These are phyloP conservation scores for Trichoderma sp. DNA, from an alignment of 2,329 filamentous ascomycete species.

Conservation along the genomic window DNA sequence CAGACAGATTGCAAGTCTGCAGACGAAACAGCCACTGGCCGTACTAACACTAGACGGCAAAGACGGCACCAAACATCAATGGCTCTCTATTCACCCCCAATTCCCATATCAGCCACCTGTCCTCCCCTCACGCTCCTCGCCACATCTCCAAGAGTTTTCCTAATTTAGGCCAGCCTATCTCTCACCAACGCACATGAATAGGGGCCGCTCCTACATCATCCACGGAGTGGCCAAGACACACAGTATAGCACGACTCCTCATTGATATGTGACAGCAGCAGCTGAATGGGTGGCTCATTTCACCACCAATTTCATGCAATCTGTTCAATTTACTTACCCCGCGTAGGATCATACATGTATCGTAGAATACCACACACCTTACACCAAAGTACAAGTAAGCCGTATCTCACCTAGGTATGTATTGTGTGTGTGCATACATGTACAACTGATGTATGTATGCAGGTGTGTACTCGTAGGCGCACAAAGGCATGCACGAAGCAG, in stretches of 20 bases:
- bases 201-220: neutral
- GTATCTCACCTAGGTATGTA: neutral
- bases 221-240: neutral
- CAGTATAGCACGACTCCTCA: neutral
- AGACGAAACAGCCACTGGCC: neutral
- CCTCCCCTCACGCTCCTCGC: neutral
- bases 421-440: neutral
- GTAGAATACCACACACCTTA: neutral
- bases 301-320: neutral
- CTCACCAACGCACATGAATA: neutral
- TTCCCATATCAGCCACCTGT: neutral
- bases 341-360: neutral
- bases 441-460: neutral
- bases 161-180: neutral
- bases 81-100: neutral
- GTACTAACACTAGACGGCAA: neutral
- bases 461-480: neutral
- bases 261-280: neutral
- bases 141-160: neutral
- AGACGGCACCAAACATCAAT: neutral
- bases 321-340: neutral
- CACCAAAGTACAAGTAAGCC: neutral
- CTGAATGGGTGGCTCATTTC: constrained; percentile 1
- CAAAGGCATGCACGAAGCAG: neutral
- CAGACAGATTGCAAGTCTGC: neutral